phyloP scores from a whole-genome alignment of 495 filamentous ascomycete species.

The Aspergillus asperescens region DNA sequence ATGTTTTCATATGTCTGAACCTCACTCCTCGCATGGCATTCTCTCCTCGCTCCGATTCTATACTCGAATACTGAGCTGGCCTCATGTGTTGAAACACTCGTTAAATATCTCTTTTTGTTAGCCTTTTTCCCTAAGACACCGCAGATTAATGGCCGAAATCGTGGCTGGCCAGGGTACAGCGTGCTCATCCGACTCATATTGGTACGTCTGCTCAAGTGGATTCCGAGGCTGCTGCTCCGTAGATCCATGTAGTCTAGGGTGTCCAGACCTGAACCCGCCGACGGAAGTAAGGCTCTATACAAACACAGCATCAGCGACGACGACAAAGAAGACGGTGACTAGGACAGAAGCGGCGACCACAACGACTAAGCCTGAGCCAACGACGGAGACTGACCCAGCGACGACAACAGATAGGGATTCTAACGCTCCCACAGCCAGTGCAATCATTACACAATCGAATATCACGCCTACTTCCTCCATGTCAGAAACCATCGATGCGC shows the following conservation, averaged over 20 bases:
- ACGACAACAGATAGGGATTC: background rate
- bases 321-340: background rate
- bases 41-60: background rate
- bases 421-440: background rate
- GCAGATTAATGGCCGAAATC: conserved; percentile 2
- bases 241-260: conserved; percentile 34
- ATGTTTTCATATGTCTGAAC: background rate
- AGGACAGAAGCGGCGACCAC: background rate
- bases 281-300: background rate
- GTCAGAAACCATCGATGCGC: background rate
- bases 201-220: conserved; percentile 30
- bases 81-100: background rate
- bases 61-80: conserved; percentile 1
- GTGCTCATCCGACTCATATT: conserved; percentile 21
- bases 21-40: background rate
- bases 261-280: conserved; percentile 17
- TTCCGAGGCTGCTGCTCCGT: conserved; percentile 38
- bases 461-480: background rate
- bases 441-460: conserved; percentile 1
- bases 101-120: background rate
- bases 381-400: background rate
- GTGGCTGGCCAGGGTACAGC: conserved; percentile 9
- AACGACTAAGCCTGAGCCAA: conserved; percentile 11
- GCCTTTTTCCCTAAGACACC: background rate
- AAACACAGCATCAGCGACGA: background rate